Conservation (phyloP, 495 filamentous ascomycete species). For the Amorphotheca resinae region DNA sequence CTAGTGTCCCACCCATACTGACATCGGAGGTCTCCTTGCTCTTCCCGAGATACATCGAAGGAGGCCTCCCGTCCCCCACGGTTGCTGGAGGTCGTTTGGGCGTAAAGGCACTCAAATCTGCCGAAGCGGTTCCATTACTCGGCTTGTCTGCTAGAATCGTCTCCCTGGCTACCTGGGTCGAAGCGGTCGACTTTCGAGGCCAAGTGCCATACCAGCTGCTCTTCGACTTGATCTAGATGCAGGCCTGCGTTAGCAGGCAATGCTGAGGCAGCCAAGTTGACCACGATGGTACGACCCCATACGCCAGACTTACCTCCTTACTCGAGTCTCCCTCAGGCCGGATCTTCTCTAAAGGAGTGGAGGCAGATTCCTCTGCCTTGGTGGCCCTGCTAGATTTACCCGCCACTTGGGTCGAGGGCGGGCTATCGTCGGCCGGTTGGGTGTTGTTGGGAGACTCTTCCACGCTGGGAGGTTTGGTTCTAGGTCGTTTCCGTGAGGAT, state of each 20-base stretch:
- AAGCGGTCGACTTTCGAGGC: conserved; percentile 57
- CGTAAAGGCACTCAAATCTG: conserved; percentile 36
- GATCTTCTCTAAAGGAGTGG: conserved; percentile 3
- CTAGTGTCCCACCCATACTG: conserved; percentile 16
- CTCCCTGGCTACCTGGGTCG: conserved; percentile 66
- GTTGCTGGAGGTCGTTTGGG: conserved; percentile 25
- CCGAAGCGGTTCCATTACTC: conserved; percentile 22
- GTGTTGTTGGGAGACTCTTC: conserved; percentile 3
- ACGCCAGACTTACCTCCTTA: conserved; percentile 6
- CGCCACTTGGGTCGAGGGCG: conserved; percentile 1
- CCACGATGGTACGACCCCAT: neutral
- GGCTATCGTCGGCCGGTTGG: conserved; percentile 1
- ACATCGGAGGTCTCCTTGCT: conserved; percentile 21
- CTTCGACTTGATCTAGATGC: conserved; percentile 18
- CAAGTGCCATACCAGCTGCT: conserved; percentile 54
- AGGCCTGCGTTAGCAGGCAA: neutral
- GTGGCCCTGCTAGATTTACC: neutral
- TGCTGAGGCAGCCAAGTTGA: neutral
- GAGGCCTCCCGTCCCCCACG: conserved; percentile 21
- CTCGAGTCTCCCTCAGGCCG: too few relatives aligned
- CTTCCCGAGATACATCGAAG: conserved; percentile 32
- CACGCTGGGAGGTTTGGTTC: conserved; percentile 12
- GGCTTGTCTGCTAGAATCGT: conserved; percentile 48
- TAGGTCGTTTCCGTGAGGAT: conserved; percentile 15
- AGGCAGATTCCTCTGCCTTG: conserved; percentile 3